phyloP scores from a whole-genome alignment of 768 basidiomycete species.

The Hygrophorus russula region DNA sequence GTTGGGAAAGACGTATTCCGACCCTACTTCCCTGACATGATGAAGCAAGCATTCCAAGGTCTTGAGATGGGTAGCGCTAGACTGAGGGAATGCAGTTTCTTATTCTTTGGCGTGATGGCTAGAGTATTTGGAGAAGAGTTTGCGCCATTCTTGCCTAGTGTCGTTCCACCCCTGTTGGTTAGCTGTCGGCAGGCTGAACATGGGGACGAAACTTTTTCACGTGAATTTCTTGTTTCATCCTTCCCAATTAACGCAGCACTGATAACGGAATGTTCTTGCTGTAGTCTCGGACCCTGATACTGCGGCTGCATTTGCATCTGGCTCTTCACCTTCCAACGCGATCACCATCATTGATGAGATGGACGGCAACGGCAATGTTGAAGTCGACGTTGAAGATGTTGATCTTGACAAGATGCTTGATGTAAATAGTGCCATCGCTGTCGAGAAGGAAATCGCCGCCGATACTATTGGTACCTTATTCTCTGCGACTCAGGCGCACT shows the following conservation, averaged over 20 bases:
- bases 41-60: conserved; percentile 90
- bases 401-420: conserved; percentile 84
- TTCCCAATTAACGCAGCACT: background rate
- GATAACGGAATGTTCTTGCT: conserved; percentile 2
- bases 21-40: conserved; percentile 92
- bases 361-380: conserved; percentile 44
- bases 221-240: conserved; percentile 23
- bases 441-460: conserved; percentile 98
- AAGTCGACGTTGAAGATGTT: conserved; percentile 51
- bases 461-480: conserved; percentile 93
- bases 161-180: conserved; percentile 75
- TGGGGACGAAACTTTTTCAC: conserved; percentile 40
- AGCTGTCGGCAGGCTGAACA: conserved; percentile 81
- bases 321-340: conserved; percentile 60
- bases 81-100: conserved; percentile 89
- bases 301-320: conserved; percentile 58
- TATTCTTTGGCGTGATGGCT: conserved; percentile 99
- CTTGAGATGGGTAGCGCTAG: conserved; percentile 79
- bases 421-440: conserved; percentile 91
- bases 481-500: conserved; percentile 65
- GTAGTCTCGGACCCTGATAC: conserved; percentile 44
- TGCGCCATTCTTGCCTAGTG: conserved; percentile 71
- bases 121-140: conserved; percentile 94
- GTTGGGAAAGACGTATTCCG: conserved; percentile 91
- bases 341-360: conserved; percentile 48